phyloP scores from a whole-genome alignment of 495 filamentous ascomycete genomes.

The Penicillium ucsense region DNA sequence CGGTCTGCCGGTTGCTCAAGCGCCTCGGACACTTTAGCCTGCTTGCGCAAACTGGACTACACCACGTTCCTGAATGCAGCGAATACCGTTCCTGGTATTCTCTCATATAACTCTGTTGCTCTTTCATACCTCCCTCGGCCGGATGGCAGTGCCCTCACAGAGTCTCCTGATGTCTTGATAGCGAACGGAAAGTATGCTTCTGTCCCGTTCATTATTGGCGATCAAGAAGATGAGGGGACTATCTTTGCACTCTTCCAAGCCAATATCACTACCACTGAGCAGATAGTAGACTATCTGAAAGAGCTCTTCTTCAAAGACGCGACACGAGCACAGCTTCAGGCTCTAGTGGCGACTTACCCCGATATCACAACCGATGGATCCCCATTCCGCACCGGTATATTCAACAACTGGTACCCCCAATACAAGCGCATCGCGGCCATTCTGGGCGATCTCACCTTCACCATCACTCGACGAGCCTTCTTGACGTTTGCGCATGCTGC shows the following conservation, averaged over 20 bases:
- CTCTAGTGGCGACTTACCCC: conserved; percentile 48
- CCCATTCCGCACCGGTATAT: conserved; percentile 52
- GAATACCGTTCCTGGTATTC: conserved; percentile 55
- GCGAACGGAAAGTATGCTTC: conserved; percentile 42
- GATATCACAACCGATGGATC: conserved; percentile 42
- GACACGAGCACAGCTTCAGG: conserved; percentile 29
- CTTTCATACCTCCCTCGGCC: conserved; percentile 58
- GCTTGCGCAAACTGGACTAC: conserved; percentile 52
- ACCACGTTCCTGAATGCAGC: conserved; percentile 50
- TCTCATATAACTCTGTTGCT: conserved; percentile 53
- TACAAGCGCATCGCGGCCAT: conserved; percentile 73
- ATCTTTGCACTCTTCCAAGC: conserved; percentile 53
- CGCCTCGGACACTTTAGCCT: conserved; percentile 47
- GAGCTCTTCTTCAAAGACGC: conserved; percentile 48
- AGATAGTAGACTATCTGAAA: conserved; percentile 50
- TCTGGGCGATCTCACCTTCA: conserved; percentile 60
- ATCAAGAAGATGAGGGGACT: conserved; percentile 54
- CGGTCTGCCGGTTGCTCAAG: conserved; percentile 46
- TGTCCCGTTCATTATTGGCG: conserved; percentile 49
- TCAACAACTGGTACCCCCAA: conserved; percentile 60
- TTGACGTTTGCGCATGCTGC: conserved; percentile 30
- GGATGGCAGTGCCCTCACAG: conserved; percentile 46
- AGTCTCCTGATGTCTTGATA: conserved; percentile 45
- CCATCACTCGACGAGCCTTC: conserved; percentile 49
- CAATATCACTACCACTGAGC: conserved; percentile 49